These are phyloP conservation scores for Albizia julibrissin DNA, from an alignment of 306 rosid genomes.

Conservation along the genomic window DNA sequence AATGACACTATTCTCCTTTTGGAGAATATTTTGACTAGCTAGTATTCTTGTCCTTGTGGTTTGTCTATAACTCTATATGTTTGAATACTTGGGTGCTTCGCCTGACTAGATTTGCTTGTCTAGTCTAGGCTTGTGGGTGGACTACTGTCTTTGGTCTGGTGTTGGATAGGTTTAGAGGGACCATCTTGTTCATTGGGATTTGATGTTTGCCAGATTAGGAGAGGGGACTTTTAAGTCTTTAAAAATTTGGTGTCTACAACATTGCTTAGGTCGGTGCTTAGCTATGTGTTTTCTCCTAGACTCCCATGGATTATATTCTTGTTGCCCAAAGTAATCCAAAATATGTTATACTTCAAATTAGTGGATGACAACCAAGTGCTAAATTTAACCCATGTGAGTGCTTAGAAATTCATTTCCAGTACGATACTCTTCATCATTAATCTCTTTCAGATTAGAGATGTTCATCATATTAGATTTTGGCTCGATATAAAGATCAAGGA, in stretches of 20 bases:
- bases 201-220: background rate
- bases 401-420: background rate
- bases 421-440: background rate
- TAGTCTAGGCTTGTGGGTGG: background rate
- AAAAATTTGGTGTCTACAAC: background rate
- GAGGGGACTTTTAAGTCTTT: background rate
- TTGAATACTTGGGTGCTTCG: background rate
- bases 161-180: background rate
- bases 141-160: background rate
- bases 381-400: background rate
- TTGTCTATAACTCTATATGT: background rate
- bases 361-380: background rate
- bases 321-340: background rate
- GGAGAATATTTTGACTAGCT: background rate
- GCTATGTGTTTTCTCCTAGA: background rate
- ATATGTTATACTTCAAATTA: background rate
- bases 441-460: background rate
- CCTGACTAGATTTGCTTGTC: background rate
- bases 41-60: background rate
- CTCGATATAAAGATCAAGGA: background rate
- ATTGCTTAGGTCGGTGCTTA: background rate
- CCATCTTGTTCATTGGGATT: background rate
- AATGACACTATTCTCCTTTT: background rate
- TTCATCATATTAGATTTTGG: background rate
- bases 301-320: background rate